Base-by-base conservation (phyloP, 768 basidiomycete genomes). In the Dendrothele bispora region DNA sequence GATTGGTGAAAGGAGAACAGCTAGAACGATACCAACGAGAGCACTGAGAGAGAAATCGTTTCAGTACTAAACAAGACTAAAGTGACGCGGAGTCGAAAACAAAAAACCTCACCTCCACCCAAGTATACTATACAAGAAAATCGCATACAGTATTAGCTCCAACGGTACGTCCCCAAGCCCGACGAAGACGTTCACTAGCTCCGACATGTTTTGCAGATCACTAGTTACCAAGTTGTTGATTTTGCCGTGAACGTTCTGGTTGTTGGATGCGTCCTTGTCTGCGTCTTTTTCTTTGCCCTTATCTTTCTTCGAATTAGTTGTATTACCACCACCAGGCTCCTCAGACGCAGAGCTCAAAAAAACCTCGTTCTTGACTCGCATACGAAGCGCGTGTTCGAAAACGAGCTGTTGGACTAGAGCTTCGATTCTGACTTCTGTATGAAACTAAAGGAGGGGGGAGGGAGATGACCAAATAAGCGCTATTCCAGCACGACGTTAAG, bases 201-300 rank as follows among this genome's bases (percentile, higher is more conserved):
- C 48, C 7, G 41, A 12, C 17, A 53, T 49, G 30, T 20, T 22
- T 14, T 18, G 27, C 30, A 58, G 28, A 55, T 84, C 82, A 3
- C 77, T 75, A 6, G 79, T 75, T 43, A 83, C 72, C 8, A 83
- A 61, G 45, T 83, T 83, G 58, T 78, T 82, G 63, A 84, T 77
- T 55, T 73, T 77, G 7, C 83, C 83, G 17, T 77, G 74, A 11
- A 37, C 48, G 6, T 52, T 53, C 12, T 53, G 38, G 27, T 49
- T 40, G 46, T 55, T 37, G 41, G 61, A 28, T n/a, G n/a, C n/a
- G n/a, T n/a, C n/a, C n/a, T n/a, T n/a, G n/a, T n/a, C n/a, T n/a
- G n/a, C n/a, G n/a, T n/a, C n/a, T n/a, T n/a, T n/a, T n/a, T n/a
- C n/a, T 48, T 48, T 52, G 46, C 60, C 35, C 49, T 52, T 24